These are phyloP conservation scores for Neurospora africana DNA, from an alignment of 495 filamentous ascomycete genomes.

Conservation along the genomic window DNA sequence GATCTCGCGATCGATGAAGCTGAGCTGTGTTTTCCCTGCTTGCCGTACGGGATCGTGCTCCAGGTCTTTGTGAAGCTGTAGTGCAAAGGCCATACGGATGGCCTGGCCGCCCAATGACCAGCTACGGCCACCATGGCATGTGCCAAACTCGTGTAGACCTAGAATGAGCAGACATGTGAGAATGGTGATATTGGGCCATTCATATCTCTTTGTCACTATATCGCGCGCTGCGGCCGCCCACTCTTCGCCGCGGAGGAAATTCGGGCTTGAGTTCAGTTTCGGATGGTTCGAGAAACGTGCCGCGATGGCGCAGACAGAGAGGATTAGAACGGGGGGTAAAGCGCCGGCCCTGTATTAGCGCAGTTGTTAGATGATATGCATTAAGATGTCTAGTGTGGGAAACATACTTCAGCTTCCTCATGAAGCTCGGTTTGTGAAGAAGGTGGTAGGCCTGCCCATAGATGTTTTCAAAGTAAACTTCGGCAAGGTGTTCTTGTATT, in stretches of 20 bases:
- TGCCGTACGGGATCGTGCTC: conserved; percentile 68
- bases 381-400: conserved; percentile 1
- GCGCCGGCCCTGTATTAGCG: conserved; percentile 34
- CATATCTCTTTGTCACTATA: conserved; percentile 75
- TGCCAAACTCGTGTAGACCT: conserved; percentile 91
- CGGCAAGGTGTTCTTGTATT: conserved; percentile 86
- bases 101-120: conserved; percentile 95
- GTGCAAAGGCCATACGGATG: conserved; percentile 89
- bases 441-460: conserved; percentile 93
- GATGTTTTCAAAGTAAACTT: conserved; percentile 91
- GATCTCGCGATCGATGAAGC: conserved; percentile 87
- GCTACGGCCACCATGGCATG: conserved; percentile 88
- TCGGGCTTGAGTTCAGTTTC: conserved; percentile 67
- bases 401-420: conserved; percentile 64
- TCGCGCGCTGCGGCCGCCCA: conserved; percentile 80
- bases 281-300: conserved; percentile 95
- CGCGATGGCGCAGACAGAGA: conserved; percentile 86
- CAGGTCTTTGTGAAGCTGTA: conserved; percentile 90
- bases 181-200: conserved; percentile 93
- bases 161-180: conserved; percentile 79
- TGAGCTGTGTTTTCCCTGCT: conserved; percentile 60
- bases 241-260: conserved; percentile 81
- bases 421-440: conserved; percentile 95
- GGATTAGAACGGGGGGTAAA: conserved; percentile 72
- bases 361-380: conserved; percentile 14